Evolutionary conservation across 169 alveolate genomes (phyloP), one percentile per base, ranked within the genome.

Genomic region (Babesia gibsoni): DNA sequence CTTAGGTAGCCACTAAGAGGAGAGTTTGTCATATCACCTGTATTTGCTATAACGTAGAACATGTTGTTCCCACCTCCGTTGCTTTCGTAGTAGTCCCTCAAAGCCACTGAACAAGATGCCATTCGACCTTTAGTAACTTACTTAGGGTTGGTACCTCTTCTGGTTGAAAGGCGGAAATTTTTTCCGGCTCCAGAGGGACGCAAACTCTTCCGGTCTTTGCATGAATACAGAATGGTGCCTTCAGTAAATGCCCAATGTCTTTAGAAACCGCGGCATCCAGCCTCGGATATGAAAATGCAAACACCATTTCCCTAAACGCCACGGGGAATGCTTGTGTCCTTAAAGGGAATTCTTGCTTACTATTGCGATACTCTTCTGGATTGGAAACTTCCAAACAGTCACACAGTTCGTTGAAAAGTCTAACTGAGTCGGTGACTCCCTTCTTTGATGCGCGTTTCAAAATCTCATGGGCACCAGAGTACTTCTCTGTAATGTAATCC

Each of bases 171-270:
- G 67, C 84, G 46, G 72, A 65, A 22, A 82, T 73, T 33, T 67
- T 46, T 48, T 64, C 83, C 36, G 70, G 73, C 68, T 89, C 90
- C 53, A 91, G 58, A 23, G 95, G 95, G 39, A 91, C 91, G 73
- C 95, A 91, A 41, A 91, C 88, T 56, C 94, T 65, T 5, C 92
- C 92, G 29, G 97, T 94, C 58, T 91, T 88, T 29, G 91, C 94
- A 43, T 94, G 97, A 37, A 94, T 90, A 64, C 96, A 92, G 83
- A 94, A 92, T 30, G 97, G 97, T 4, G 95, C 83, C 74, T 94
- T 94, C 59, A 94, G 80, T 52, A 94, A 69, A 66, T 94, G 97
- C 37, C 92, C 94, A 42, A 92, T 90, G 54, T 90, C 96, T 73
- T 91, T 93, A 42, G 89, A 54, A 7, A 82, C 89, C 8, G 67